A percentile compares a stretch with the other conserved stretches of the same genome.
Conservation (phyloP, 2,329 filamentous ascomycete species). For the Claviceps monticola region DNA sequence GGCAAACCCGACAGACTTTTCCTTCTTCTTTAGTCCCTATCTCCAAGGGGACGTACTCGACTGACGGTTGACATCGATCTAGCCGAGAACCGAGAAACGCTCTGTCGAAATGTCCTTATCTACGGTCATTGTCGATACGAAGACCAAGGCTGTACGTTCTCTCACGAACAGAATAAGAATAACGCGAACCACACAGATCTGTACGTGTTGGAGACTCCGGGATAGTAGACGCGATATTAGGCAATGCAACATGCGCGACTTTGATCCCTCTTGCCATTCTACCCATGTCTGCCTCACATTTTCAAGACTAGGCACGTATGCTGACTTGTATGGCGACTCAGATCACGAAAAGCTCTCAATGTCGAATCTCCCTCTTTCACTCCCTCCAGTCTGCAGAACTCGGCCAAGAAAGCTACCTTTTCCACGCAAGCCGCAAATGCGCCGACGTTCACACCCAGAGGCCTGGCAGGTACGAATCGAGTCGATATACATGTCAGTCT, state of each 20-base stretch:
- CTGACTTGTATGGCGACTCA: constrained; percentile 11
- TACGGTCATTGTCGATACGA: constrained; percentile 89
- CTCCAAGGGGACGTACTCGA: neutral
- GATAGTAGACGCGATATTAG: too few relatives aligned
- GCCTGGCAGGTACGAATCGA: constrained; percentile 26
- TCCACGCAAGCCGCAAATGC: constrained; percentile 85
- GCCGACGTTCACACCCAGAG: constrained; percentile 69
- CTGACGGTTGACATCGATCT: neutral
- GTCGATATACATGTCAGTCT: too few relatives aligned
- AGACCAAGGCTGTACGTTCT: constrained; percentile 82
- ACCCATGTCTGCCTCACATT: neutral
- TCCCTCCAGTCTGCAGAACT: constrained; percentile 38
- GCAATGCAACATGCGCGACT: too few relatives aligned
- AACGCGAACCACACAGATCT: constrained; percentile 30
- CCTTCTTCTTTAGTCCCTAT: too few relatives aligned
- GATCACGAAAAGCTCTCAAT: constrained; percentile 66
- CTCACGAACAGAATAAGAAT: constrained; percentile 61
- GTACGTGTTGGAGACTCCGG: constrained; percentile 22
- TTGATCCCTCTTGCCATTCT: neutral
- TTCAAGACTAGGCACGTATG: neutral
- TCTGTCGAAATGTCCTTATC: constrained; percentile 85
- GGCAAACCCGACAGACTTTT: constrained; percentile 12
- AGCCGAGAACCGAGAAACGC: constrained; percentile 71
- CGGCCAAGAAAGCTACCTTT: constrained; percentile 58
- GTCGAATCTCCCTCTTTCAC: constrained; percentile 96